Conservation (phyloP, 2,329 filamentous ascomycete species). For the Phaeosphaeriaceae sp. region DNA sequence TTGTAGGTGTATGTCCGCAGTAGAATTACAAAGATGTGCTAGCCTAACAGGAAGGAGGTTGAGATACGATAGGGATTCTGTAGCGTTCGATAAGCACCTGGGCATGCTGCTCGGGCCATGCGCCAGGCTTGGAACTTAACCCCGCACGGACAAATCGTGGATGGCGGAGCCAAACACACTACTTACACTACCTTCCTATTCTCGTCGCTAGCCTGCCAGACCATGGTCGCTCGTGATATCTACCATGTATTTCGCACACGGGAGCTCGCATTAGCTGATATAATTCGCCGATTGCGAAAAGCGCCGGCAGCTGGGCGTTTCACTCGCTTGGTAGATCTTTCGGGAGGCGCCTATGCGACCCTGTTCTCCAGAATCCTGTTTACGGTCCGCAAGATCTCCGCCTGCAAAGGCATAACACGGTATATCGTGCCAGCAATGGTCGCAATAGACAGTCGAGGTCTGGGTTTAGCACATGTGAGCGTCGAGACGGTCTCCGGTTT, state of each 20-base stretch:
- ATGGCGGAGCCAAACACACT: slow-evolving; percentile 20
- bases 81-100: slow-evolving; percentile 13
- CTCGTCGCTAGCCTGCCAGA: too few relatives aligned
- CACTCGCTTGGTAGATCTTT: background rate
- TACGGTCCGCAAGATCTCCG: background rate
- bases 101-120: background rate
- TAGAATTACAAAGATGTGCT: background rate
- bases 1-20: background rate
- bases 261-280: background rate
- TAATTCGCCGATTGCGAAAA: background rate
- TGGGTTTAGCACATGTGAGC: background rate
- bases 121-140: background rate
- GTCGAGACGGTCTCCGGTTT: too few relatives aligned
- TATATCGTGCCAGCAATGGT: background rate
- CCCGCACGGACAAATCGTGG: slow-evolving; percentile 18
- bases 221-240: background rate
- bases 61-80: slow-evolving; percentile 13
- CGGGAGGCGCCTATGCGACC: background rate
- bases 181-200: background rate
- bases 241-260: background rate
- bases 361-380: background rate
- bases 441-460: background rate
- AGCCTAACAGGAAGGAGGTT: slow-evolving; percentile 31
- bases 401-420: background rate
- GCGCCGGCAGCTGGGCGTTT: background rate